Evolutionary conservation across 2,329 filamentous ascomycete genomes (phyloP).

Genomic region (Ceratocystis smalleyi): DNA sequence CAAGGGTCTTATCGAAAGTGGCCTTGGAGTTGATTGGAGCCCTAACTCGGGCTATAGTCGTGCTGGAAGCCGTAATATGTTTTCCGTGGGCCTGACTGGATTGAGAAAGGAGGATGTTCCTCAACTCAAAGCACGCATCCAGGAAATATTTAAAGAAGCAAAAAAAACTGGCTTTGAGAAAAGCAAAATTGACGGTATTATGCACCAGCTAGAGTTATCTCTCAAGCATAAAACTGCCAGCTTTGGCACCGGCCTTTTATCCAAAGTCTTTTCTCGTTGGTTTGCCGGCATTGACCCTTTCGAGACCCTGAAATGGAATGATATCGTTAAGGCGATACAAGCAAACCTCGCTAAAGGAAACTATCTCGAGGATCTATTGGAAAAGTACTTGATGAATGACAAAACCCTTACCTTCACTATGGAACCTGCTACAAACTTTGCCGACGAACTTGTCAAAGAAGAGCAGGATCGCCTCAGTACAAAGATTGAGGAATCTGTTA

Average conservation of each 20-base stretch:
- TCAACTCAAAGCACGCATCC: constrained; percentile 59
- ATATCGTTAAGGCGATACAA: constrained; percentile 73
- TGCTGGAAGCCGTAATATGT: constrained; percentile 61
- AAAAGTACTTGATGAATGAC: constrained; percentile 82
- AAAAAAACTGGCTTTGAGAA: constrained; percentile 68
- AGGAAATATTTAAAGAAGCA: constrained; percentile 54
- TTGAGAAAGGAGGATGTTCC: constrained; percentile 65
- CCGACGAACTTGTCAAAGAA: constrained; percentile 56
- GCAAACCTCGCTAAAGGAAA: constrained; percentile 54
- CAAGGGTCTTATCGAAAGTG: constrained; percentile 71
- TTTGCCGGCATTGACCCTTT: constrained; percentile 92
- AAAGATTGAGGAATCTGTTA: constrained; percentile 57
- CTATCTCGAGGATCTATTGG: constrained; percentile 70
- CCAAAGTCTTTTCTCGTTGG: constrained; percentile 80
- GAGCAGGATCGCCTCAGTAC: constrained; percentile 58
- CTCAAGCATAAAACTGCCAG: constrained; percentile 93
- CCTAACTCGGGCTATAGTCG: constrained; percentile 87
- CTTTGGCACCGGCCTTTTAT: constrained; percentile 82
- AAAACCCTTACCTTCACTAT: constrained; percentile 86
- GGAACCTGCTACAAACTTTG: constrained; percentile 65
- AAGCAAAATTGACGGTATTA: constrained; percentile 79
- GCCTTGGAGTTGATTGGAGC: constrained; percentile 82
- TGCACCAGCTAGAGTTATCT: constrained; percentile 85
- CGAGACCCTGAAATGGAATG: constrained; percentile 79
- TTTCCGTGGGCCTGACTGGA: constrained; percentile 84